phyloP scores from a whole-genome alignment of 495 filamentous ascomycete species.

The Parathielavia appendiculata region DNA sequence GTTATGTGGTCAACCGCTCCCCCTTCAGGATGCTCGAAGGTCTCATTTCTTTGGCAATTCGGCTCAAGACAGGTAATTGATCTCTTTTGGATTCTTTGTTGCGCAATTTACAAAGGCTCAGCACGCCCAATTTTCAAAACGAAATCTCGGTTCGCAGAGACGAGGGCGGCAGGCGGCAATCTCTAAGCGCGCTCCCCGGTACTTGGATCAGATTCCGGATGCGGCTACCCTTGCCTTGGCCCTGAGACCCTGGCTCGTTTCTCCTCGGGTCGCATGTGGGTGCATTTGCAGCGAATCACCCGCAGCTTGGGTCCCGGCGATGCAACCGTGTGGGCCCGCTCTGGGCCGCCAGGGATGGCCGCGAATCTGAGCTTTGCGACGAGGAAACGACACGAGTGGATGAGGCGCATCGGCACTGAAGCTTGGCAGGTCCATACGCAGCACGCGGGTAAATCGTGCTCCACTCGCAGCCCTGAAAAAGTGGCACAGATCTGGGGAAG shows the following conservation, averaged over 20 bases:
- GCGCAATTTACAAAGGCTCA: not conserved
- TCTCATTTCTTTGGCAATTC: too few relatives aligned
- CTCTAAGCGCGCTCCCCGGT: constrained; percentile 3
- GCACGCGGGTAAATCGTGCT: not conserved
- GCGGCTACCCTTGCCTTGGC: not conserved
- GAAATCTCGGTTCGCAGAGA: constrained; percentile 1
- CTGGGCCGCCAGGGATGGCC: constrained; percentile 9
- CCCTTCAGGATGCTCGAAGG: too few relatives aligned
- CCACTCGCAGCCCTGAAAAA: not conserved
- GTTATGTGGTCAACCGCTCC: too few relatives aligned
- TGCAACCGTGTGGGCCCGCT: constrained; percentile 17
- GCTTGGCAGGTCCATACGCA: constrained; percentile 5
- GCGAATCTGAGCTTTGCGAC: constrained; percentile 26
- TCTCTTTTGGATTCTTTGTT: not conserved
- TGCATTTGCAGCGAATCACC: constrained; percentile 26
- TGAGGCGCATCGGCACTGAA: constrained; percentile 18
- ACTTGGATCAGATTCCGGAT: not conserved
- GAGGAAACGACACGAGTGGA: constrained; percentile 25
- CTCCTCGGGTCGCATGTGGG: constrained; percentile 12
- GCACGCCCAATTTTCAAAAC: not conserved
- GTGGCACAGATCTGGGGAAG: constrained; percentile 10
- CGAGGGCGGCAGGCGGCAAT: constrained; percentile 4
- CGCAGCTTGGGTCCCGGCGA: constrained; percentile 12
- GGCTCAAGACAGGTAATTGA: too few relatives aligned
- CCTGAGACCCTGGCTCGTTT: constrained; percentile 6